Evolutionary conservation across 805 yeast genomes (phyloP).

Genomic region (Saccharomyces eubayanus): DNA sequence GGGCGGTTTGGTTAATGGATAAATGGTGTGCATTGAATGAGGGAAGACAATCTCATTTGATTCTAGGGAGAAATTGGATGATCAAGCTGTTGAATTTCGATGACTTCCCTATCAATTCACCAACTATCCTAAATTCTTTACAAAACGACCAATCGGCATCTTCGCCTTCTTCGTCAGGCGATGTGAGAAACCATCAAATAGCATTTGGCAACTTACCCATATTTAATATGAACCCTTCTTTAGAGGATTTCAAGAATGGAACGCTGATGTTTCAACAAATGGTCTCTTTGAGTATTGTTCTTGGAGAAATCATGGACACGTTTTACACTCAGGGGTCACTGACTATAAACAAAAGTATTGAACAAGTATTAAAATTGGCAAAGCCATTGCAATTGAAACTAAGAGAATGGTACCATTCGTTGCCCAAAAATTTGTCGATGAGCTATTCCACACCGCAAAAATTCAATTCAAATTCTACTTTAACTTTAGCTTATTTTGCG

Average conservation of each 20-base stretch:
- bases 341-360: conserved; percentile 47
- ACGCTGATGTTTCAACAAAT: conserved; percentile 58
- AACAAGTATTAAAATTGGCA: conserved; percentile 62
- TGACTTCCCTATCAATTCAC: conserved; percentile 69
- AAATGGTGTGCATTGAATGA: conserved; percentile 83
- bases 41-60: conserved; percentile 76
- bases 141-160: not conserved
- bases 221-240: conserved; percentile 24
- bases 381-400: conserved; percentile 70
- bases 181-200: not conserved
- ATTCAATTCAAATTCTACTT: conserved; percentile 64
- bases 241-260: conserved; percentile 61
- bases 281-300: conserved; percentile 56
- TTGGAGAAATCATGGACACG: conserved; percentile 62
- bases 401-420: conserved; percentile 68
- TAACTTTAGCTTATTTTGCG: conserved; percentile 81
- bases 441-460: conserved; percentile 49
- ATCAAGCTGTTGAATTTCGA: conserved; percentile 57
- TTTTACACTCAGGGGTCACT: conserved; percentile 67
- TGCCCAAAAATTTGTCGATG: conserved; percentile 61
- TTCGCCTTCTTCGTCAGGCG: not conserved
- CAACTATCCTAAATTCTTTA: conserved; percentile 8
- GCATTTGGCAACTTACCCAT: conserved; percentile 15
- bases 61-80: conserved; percentile 68
- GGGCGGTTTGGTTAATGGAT: conserved; percentile 93